A percentile compares a stretch with the other conserved stretches of the same genome.
phyloP scores from a whole-genome alignment of 352 stramenopile genomes.

The Pythium rhizo-oryzae region DNA sequence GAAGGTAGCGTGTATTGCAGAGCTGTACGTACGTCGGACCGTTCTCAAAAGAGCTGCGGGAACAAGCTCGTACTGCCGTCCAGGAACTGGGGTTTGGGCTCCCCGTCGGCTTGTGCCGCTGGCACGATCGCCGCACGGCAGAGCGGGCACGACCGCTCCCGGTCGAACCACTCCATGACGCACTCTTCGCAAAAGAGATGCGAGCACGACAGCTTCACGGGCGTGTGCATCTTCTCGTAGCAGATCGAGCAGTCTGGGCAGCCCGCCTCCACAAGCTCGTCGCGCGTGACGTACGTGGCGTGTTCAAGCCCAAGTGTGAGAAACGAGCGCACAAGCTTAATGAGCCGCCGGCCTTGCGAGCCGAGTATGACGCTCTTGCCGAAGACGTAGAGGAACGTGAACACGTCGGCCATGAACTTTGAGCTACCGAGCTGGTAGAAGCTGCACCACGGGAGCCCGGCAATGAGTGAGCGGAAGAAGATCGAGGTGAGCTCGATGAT shows the following conservation, averaged over 20 bases:
- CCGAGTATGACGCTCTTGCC: conserved; percentile 71
- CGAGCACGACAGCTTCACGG: conserved; percentile 74
- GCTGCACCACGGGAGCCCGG: conserved; percentile 71
- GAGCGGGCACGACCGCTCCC: conserved; percentile 78
- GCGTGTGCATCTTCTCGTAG: conserved; percentile 73
- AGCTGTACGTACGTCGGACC: background rate
- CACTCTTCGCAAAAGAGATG: conserved; percentile 89
- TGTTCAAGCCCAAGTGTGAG: conserved; percentile 69
- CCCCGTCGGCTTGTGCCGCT: conserved; percentile 15
- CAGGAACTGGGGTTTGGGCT: conserved; percentile 70
- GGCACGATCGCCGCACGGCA: conserved; percentile 61
- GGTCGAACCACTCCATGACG: conserved; percentile 84
- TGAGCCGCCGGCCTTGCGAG: conserved; percentile 52
- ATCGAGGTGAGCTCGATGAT: conserved; percentile 79
- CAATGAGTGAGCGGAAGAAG: conserved; percentile 59
- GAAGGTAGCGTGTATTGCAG: background rate
- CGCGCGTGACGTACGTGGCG: conserved; percentile 60
- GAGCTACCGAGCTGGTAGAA: conserved; percentile 77
- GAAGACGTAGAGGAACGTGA: conserved; percentile 78
- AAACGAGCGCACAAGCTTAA: conserved; percentile 55
- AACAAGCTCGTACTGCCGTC: conserved; percentile 79
- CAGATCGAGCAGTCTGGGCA: conserved; percentile 81
- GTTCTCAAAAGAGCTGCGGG: conserved; percentile 64
- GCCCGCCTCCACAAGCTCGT: conserved; percentile 63
- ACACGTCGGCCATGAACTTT: conserved; percentile 74